Conservation (phyloP, 2,329 filamentous ascomycete genomes). For the Diaporthe citriasiana region DNA sequence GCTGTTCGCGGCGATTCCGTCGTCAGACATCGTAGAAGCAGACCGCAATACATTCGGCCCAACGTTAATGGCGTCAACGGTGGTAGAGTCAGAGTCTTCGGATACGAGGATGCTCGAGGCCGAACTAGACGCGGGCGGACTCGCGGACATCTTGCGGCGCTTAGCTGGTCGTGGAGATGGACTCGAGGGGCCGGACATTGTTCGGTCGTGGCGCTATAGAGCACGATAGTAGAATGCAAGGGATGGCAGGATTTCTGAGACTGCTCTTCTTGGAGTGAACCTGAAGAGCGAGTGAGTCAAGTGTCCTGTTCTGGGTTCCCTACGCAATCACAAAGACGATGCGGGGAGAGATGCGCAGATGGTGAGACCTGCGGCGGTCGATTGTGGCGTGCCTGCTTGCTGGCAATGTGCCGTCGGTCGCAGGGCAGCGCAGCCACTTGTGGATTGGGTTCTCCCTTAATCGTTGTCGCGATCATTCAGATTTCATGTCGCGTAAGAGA, state of each 20-base stretch:
- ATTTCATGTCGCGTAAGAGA: neutral
- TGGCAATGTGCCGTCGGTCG: neutral
- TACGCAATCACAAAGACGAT: neutral
- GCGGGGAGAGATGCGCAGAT: neutral
- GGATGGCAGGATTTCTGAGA: neutral
- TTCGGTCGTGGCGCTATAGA: constrained; percentile 10
- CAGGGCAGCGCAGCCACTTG: neutral
- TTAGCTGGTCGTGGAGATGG: constrained; percentile 37
- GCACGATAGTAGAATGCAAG: neutral
- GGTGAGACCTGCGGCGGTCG: neutral
- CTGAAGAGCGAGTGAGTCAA: neutral
- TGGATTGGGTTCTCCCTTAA: no score
- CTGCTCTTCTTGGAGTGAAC: neutral
- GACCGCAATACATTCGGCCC: neutral
- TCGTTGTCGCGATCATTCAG: neutral
- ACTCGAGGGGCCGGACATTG: constrained; percentile 28
- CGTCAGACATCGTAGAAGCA: neutral
- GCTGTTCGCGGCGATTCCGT: neutral
- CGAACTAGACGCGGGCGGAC: constrained; percentile 17
- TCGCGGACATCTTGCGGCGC: constrained; percentile 40
- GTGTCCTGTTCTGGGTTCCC: neutral
- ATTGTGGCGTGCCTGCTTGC: neutral
- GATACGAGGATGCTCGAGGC: neutral
- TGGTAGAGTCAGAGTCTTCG: neutral
- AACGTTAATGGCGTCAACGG: no score